A percentile compares a stretch with the other conserved stretches of the same genome.
Conservation (phyloP, 2,329 filamentous ascomycete species). For the Verticillium albo-atrum region DNA sequence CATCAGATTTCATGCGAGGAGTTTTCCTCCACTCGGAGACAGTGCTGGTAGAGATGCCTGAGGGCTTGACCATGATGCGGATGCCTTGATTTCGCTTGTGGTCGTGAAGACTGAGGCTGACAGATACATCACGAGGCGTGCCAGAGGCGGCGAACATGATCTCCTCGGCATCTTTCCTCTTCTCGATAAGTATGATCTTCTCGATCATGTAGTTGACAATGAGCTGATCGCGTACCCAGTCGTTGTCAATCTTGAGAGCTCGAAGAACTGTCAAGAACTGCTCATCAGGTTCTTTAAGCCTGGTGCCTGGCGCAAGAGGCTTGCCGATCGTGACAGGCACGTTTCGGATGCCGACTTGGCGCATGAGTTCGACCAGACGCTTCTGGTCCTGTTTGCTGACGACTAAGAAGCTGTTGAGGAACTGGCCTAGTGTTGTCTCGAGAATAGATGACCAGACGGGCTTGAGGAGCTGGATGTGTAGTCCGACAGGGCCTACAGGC, state of each 20-base stretch:
- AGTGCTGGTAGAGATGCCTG: slow-evolving; percentile 28
- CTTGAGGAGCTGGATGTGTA: slow-evolving; percentile 70
- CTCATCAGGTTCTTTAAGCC: slow-evolving; percentile 67
- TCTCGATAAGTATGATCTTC: slow-evolving; percentile 72
- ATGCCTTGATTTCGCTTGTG: slow-evolving; percentile 28
- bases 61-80: slow-evolving; percentile 5
- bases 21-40: slow-evolving; percentile 42
- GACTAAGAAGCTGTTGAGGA: slow-evolving; percentile 76
- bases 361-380: slow-evolving; percentile 64
- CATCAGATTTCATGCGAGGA: slow-evolving; percentile 77
- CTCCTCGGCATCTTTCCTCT: slow-evolving; percentile 60
- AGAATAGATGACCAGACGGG: slow-evolving; percentile 80
- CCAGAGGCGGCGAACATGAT: slow-evolving; percentile 61
- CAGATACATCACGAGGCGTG: slow-evolving; percentile 64
- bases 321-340: slow-evolving; percentile 63
- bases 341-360: slow-evolving; percentile 40
- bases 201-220: slow-evolving; percentile 83
- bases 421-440: slow-evolving; percentile 69
- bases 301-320: slow-evolving; percentile 49
- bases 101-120: slow-evolving; percentile 67
- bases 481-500: slow-evolving; percentile 81
- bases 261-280: slow-evolving; percentile 74
- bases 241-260: slow-evolving; percentile 76
- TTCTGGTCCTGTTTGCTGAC: slow-evolving; percentile 70
- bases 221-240: slow-evolving; percentile 72